phyloP scores from a whole-genome alignment of 495 filamentous ascomycete genomes.

The Parmelia sp. region DNA sequence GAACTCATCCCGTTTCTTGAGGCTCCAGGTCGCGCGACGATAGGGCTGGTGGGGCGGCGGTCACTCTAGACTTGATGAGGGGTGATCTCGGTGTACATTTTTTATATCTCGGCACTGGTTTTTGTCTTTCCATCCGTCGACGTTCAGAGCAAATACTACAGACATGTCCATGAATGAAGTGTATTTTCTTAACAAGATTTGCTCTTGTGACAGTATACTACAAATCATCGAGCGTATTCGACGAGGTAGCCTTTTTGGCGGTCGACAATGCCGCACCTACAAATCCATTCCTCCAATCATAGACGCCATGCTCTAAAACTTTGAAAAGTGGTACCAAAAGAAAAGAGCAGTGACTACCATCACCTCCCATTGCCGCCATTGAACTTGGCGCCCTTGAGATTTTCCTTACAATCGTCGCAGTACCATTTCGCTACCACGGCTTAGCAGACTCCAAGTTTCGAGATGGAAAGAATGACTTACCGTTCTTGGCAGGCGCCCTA shows the following conservation, averaged over 20 bases:
- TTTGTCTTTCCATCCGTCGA: no score
- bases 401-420: conserved; percentile 78
- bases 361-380: conserved; percentile 13
- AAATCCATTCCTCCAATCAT: background rate
- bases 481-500: conserved; percentile 74
- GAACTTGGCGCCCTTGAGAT: conserved; percentile 40
- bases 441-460: conserved; percentile 25
- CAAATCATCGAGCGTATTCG: background rate
- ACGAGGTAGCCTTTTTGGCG: background rate
- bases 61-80: no score
- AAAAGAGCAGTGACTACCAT: background rate
- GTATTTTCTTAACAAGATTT: no score
- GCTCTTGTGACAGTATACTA: background rate
- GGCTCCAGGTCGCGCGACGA: no score
- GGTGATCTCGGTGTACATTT: no score
- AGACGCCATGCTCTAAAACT: background rate
- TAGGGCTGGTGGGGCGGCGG: no score
- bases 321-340: background rate
- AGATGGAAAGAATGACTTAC: conserved; percentile 48
- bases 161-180: no score
- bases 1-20: no score
- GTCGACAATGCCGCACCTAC: background rate
- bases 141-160: no score
- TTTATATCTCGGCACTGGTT: no score
- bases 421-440: conserved; percentile 73